Conservation (phyloP, 257 asterid species). For the Handroanthus guayacan region DNA sequence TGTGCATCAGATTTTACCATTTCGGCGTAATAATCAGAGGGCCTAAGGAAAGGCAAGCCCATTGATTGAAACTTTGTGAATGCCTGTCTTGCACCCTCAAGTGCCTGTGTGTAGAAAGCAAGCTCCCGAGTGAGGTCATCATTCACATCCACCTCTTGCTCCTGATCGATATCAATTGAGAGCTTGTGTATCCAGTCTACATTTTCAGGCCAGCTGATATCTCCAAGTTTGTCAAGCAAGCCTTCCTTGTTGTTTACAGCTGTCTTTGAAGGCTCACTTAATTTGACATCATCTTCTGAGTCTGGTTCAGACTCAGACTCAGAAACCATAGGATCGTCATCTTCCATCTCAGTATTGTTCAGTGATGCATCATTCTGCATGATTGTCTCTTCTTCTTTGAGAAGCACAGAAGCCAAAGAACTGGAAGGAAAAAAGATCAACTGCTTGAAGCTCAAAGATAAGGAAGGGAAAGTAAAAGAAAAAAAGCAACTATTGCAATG, state of each 20-base stretch:
- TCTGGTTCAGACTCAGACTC: constrained; percentile 65
- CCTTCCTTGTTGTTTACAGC: constrained; percentile 74
- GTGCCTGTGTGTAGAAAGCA: constrained; percentile 85
- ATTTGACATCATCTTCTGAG: constrained; percentile 61
- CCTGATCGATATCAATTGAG: constrained; percentile 60
- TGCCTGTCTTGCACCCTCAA: constrained; percentile 81
- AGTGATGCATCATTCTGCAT: constrained; percentile 22
- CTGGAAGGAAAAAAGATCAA: not conserved
- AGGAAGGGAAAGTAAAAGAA: not conserved
- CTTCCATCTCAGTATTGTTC: constrained; percentile 38
- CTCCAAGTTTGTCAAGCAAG: constrained; percentile 76
- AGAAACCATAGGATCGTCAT: constrained; percentile 57
- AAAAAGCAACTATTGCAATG: not conserved
- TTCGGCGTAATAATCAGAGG: constrained; percentile 89
- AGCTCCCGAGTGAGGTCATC: constrained; percentile 85
- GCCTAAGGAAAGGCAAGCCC: constrained; percentile 77
- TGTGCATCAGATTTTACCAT: constrained; percentile 89
- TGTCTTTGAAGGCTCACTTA: constrained; percentile 76
- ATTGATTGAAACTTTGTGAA: constrained; percentile 58
- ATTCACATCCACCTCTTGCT: constrained; percentile 76
- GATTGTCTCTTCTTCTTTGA: not conserved
- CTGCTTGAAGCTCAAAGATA: not conserved
- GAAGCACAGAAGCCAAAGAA: not conserved
- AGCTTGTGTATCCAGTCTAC: constrained; percentile 84
- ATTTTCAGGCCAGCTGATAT: constrained; percentile 73